phyloP scores from a whole-genome alignment of 2,329 filamentous ascomycete species.

The Aspergillus caelatus region DNA sequence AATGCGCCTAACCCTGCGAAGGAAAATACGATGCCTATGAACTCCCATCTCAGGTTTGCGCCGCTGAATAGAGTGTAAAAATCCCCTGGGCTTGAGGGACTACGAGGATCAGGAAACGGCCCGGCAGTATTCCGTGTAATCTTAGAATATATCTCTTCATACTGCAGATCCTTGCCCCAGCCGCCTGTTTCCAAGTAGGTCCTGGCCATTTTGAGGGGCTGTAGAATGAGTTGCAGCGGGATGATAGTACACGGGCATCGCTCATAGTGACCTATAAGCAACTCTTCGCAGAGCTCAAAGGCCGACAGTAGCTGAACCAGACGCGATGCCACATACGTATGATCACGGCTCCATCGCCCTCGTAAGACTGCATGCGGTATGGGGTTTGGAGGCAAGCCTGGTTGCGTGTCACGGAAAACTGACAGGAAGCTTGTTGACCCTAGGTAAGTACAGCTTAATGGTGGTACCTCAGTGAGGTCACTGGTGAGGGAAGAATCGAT shows the following conservation, averaged over 20 bases:
- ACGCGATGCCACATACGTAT: neutral
- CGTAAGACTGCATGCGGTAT: neutral
- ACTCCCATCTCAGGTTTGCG: conserved; percentile 1
- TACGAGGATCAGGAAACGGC: neutral
- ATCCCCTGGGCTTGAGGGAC: neutral
- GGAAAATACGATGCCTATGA: neutral
- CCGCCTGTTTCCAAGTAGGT: neutral
- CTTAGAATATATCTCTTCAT: neutral
- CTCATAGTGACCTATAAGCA: neutral
- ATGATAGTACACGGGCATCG: neutral
- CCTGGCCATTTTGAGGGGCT: neutral
- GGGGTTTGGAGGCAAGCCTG: neutral
- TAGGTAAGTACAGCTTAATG: neutral
- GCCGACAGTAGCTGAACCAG: neutral
- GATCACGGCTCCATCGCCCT: neutral
- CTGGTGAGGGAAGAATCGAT: too few relatives aligned
- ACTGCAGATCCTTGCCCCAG: neutral
- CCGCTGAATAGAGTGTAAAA: neutral
- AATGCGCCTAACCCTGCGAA: neutral
- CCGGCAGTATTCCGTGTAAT: neutral
- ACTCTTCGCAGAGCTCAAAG: neutral
- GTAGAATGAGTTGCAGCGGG: neutral
- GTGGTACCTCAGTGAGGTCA: neutral
- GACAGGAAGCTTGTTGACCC: conserved; percentile 1
- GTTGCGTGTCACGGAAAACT: neutral